Conservation (phyloP, 176 grass and related monocot species). For the Urochloa ruziziensis region DNA sequence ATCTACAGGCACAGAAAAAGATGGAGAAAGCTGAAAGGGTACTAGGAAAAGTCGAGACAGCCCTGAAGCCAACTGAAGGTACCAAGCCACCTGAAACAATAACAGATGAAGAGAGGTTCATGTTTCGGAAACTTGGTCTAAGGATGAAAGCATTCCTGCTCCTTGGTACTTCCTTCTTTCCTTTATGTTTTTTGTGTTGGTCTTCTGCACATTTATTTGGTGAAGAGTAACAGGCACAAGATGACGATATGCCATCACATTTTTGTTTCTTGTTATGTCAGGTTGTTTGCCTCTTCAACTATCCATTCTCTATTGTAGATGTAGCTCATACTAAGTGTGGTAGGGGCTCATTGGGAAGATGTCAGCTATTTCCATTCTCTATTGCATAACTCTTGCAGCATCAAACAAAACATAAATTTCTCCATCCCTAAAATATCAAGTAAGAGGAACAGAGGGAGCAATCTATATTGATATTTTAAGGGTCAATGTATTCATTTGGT, state of each 20-base stretch:
- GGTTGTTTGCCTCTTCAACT: too few relatives aligned
- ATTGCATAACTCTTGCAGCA: background rate
- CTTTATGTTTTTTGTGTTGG: background rate
- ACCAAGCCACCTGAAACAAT: conserved; percentile 56
- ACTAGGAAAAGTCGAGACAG: conserved; percentile 81
- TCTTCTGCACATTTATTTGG: background rate
- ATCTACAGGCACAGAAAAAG: conserved; percentile 69
- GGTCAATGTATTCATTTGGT: background rate
- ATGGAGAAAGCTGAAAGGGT: conserved; percentile 74
- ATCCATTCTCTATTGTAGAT: too few relatives aligned
- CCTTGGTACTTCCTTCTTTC: conserved; percentile 51
- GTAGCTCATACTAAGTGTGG: too few relatives aligned
- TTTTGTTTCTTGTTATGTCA: background rate
- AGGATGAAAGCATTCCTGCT: conserved; percentile 95
- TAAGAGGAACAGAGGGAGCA: background rate
- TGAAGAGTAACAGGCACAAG: background rate
- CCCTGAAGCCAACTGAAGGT: conserved; percentile 66
- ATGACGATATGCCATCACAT: background rate
- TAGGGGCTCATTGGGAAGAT: too few relatives aligned
- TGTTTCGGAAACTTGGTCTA: conserved; percentile 92
- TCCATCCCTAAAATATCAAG: background rate
- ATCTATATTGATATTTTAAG: conserved; percentile 1
- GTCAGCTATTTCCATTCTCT: background rate
- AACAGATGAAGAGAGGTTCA: conserved; percentile 95
- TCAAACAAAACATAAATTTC: background rate